Base-by-base conservation (phyloP, 2,329 filamentous ascomycete species). In the Gaeumannomyces sp. region DNA sequence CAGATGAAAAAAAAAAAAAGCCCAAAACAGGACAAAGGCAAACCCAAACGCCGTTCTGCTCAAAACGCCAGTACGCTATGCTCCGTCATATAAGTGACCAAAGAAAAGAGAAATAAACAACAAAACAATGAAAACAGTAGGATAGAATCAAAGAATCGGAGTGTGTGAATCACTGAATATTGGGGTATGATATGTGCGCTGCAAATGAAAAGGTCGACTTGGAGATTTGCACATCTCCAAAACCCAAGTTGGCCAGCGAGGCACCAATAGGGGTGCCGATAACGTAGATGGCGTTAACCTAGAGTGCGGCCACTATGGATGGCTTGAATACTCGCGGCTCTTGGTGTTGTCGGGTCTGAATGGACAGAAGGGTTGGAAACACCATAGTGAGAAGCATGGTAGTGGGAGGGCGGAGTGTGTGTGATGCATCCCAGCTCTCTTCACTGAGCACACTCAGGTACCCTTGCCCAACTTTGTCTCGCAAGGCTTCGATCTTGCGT, bases 381-480 rank as follows among this genome's bases (percentile, higher is more conserved):
- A 64, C 73, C 69, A 64, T 79, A 80, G 45, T 76, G 76, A 25
- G 75, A 71, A n/a, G 75, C 71, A 31, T 74, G 71, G 62, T 78
- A 81, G 31, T 77, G 71, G 3, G 62, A 59, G 27, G 56, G 62
- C 14, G 76, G 71, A 16, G 74, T 70, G 33, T 70, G 72, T 19
- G 74, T 60, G 75, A 76, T 8, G 78, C 70, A 67, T 86, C 82
- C 85, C 86, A 88, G 58, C 78, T 82, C 74, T 95, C 91, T 71
- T 97, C 93, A 66, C 90, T 90, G 62, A 98, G 80, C 19, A 91
- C 92, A 68, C 88, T 93, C 56, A 99, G 83, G 84, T 96, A 99
- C 53, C 88, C 90, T 70, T 88, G 92, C 38, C 93, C 93, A 69
- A 97, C 89, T 72, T 94, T 92, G 72, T 89, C 89, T 67, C 93